phyloP scores from a whole-genome alignment of 2,329 filamentous ascomycete genomes.

The Ceratocystis smalleyi region DNA sequence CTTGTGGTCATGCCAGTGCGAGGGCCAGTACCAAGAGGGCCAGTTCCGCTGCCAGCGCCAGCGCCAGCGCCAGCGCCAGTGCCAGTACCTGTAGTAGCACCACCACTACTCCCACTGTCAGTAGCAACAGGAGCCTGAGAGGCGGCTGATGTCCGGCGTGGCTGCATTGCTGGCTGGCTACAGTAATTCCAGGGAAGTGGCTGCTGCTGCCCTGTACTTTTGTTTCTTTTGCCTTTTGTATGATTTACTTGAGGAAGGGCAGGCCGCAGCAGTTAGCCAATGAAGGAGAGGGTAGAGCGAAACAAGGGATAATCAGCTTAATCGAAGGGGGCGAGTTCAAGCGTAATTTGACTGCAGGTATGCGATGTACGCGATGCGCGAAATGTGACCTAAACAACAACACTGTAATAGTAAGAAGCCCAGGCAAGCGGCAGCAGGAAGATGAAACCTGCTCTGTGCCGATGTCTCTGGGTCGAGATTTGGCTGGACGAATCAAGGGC shows the following conservation, averaged over 20 bases:
- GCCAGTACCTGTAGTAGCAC: not conserved
- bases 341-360: not conserved
- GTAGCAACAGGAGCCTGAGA: slow-evolving; percentile 34
- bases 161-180: slow-evolving; percentile 20
- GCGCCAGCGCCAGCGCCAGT: not conserved
- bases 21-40: not conserved
- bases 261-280: not conserved
- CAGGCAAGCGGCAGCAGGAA: not conserved
- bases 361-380: not conserved
- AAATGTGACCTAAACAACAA: not conserved
- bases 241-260: not conserved
- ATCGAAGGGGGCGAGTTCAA: not conserved
- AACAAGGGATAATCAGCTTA: not conserved
- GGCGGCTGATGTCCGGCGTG: slow-evolving; percentile 27
- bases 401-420: not conserved
- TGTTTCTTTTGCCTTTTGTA: slow-evolving; percentile 18
- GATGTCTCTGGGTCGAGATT: not conserved
- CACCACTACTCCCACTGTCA: not conserved
- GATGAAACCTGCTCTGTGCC: not conserved
- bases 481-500: not conserved
- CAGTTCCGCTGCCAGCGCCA: slow-evolving; percentile 18
- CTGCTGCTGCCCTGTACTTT: slow-evolving; percentile 11
- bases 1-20: not conserved
- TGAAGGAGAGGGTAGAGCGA: not conserved
- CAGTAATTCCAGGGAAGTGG: slow-evolving; percentile 21